These are phyloP conservation scores for Geoglossum cookeanum DNA, from an alignment of 2,329 filamentous ascomycete genomes.

Conservation along the genomic window DNA sequence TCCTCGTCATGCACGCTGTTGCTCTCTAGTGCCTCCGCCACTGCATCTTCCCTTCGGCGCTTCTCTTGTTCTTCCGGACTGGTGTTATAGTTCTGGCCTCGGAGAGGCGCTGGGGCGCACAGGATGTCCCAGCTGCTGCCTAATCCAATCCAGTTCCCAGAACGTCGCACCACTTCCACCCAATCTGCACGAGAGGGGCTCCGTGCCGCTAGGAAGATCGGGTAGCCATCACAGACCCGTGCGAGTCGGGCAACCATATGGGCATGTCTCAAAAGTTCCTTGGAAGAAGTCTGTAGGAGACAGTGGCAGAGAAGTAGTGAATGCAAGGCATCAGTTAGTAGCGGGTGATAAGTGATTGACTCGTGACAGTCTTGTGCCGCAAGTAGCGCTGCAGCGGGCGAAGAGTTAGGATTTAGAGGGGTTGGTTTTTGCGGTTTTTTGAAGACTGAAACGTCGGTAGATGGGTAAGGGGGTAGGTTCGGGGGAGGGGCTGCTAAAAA, in stretches of 20 bases:
- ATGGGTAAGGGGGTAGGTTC: constrained; percentile 48
- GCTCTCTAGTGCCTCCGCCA: constrained; percentile 47
- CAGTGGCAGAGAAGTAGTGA: constrained; percentile 59
- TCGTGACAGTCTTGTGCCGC: constrained; percentile 28
- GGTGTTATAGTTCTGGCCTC: constrained; percentile 17
- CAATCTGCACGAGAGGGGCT: constrained; percentile 60
- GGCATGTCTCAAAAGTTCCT: constrained; percentile 60
- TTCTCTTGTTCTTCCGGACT: constrained; percentile 35
- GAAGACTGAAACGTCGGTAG: constrained; percentile 17
- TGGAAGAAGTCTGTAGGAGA: constrained; percentile 59
- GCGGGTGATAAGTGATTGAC: constrained; percentile 60
- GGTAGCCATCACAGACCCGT: constrained; percentile 59
- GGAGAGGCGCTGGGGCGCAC: constrained; percentile 40
- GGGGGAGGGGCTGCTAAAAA: constrained; percentile 49
- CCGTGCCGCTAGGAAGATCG: constrained; percentile 55
- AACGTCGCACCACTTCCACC: constrained; percentile 52
- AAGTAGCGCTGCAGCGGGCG: constrained; percentile 18
- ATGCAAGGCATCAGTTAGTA: constrained; percentile 62
- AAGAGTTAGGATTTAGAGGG: constrained; percentile 8
- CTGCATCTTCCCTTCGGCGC: constrained; percentile 42
- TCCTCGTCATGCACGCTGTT: constrained; percentile 49
- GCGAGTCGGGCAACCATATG: constrained; percentile 62
- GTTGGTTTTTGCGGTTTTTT: constrained; percentile 15
- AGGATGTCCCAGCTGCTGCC: constrained; percentile 48
- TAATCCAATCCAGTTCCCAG: constrained; percentile 51